These are phyloP conservation scores for Plantago lanceolata DNA, from an alignment of 305 asterid species.

Conservation along the genomic window DNA sequence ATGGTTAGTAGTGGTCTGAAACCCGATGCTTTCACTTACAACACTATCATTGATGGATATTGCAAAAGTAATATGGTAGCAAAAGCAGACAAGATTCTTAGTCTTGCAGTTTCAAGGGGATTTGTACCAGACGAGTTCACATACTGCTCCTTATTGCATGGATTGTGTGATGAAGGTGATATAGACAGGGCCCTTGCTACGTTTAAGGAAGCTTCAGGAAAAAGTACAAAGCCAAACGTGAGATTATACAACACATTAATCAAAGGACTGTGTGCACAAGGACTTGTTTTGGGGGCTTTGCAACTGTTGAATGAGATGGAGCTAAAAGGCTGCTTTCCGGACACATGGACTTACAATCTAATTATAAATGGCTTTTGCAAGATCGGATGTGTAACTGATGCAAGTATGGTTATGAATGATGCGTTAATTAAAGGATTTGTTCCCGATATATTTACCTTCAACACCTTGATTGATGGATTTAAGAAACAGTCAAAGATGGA, in stretches of 20 bases:
- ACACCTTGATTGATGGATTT: conserved; percentile 82
- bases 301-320: conserved; percentile 68
- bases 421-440: conserved; percentile 56
- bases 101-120: conserved; percentile 64
- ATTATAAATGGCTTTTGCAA: conserved; percentile 77
- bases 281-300: conserved; percentile 65
- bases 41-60: conserved; percentile 71
- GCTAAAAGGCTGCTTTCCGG: conserved; percentile 59
- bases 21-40: conserved; percentile 82
- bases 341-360: conserved; percentile 70
- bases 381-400: conserved; percentile 71
- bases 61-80: conserved; percentile 67
- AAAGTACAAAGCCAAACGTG: conserved; percentile 52
- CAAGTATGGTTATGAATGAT: conserved; percentile 52
- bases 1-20: conserved; percentile 68
- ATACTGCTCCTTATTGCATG: conserved; percentile 61
- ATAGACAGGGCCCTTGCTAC: conserved; percentile 52
- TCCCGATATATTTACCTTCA: conserved; percentile 85
- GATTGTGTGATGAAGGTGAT: conserved; percentile 69
- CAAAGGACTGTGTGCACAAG: conserved; percentile 61
- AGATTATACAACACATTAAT: conserved; percentile 62
- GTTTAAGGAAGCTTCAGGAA: conserved; percentile 47
- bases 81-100: conserved; percentile 60
- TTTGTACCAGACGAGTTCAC: conserved; percentile 80
- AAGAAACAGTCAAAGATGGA: conserved; percentile 73